Evolutionary conservation across 441 rosid species (phyloP), one percentile per base, ranked within the genome.

Genomic region (Gossypium gossypioides): DNA sequence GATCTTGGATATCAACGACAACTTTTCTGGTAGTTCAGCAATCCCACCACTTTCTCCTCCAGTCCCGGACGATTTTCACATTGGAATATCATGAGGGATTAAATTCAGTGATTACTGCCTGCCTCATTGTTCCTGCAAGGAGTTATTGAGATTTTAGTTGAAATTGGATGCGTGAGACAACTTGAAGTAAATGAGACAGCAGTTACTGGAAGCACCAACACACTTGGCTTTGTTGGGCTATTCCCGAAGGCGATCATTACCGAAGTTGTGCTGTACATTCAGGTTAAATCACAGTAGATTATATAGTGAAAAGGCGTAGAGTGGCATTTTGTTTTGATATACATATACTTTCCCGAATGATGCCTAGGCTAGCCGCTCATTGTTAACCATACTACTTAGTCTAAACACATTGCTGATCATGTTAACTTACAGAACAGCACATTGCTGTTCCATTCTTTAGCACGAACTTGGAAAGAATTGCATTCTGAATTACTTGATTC

Each of bases 21-120:
- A 74, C 54, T 56, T 58, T 66, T 74, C 70, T 71, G 74, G 75
- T 46, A 75, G 57, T 16, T 66, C 80, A 54, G 97, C 93, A 19
- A 62, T 85, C 51, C 88, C 91, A 50, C 97, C 93, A 6, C 78
- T 77, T 48, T 81, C 97, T 52, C 87, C 98, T 74, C 97, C 97
- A 24, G 81, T 73, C 46, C 59, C 64, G 59, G 84, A 77, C 74
- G 80, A 73, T 13, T 25, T 59, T 56, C 54, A 58, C 56, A 19
- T 48, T 3, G 74, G 75, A 21, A 74, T 71, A 71, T 75, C 62
- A 37, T 65, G 27, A 34, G 71, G n/a, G 32, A 29, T 25, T 10
- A 57, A 40, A 69, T 73, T 60, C 74, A 24, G 34, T 21, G 15
- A 62, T 24, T 42, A 77, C 51, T 25, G 21, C 18, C 42, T 34